Evolutionary conservation across 192 early-diverging fungal species (phyloP).

Genomic region (Entomortierella beljakovae): DNA sequence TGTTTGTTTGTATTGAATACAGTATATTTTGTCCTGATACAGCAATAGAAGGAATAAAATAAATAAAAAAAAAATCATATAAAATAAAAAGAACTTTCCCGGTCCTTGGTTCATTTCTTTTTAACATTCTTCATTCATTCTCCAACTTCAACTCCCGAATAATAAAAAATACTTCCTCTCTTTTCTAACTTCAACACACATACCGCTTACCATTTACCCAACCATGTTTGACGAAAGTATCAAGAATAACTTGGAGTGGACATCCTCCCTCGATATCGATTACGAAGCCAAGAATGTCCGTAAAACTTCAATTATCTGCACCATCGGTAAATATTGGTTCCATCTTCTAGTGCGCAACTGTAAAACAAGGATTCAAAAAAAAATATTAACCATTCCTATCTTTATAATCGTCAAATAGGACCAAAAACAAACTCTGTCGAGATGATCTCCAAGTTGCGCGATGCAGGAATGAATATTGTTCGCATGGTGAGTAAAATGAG

Average conservation of each 20-base stretch:
- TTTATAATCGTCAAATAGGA: no score
- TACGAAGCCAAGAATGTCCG: constrained; percentile 68
- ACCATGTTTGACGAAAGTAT: constrained; percentile 50
- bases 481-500: constrained; percentile 63
- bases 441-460: constrained; percentile 75
- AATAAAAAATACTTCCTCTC: neutral
- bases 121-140: constrained; percentile 1
- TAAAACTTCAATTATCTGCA: constrained; percentile 90
- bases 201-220: neutral
- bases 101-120: neutral
- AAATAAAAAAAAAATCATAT: no score
- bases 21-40: no score
- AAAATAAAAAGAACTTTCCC: neutral
- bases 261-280: constrained; percentile 74
- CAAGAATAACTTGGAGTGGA: constrained; percentile 79
- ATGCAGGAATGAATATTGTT: constrained; percentile 88
- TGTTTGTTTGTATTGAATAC: no score
- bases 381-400: no score
- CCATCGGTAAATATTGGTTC: constrained; percentile 66
- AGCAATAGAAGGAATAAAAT: no score
- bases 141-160: neutral
- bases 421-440: constrained; percentile 85
- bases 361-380: no score
- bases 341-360: no score
- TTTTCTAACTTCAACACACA: neutral